Evolutionary conservation across 2,329 filamentous ascomycete genomes (phyloP).

Genomic region (Aspergillus transmontanensis): DNA sequence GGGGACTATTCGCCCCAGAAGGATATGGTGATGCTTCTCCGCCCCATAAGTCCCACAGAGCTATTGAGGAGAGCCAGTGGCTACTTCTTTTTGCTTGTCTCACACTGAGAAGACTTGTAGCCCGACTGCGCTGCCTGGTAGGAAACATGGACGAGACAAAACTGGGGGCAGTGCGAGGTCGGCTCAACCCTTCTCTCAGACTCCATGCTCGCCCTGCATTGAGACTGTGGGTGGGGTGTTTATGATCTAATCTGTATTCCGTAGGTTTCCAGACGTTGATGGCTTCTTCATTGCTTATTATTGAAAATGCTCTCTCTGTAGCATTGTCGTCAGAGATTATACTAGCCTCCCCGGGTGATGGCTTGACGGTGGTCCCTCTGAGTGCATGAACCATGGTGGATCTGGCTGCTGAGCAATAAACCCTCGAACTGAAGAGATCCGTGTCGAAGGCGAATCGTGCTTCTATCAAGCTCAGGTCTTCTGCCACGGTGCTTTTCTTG

Average conservation of each 20-base stretch:
- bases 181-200: background rate
- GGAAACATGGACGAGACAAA: background rate
- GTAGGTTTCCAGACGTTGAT: background rate
- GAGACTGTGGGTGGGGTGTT: background rate
- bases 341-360: background rate
- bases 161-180: background rate
- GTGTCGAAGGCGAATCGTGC: background rate
- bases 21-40: background rate
- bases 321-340: background rate
- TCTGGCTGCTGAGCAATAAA: background rate
- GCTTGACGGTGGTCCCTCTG: background rate
- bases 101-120: background rate
- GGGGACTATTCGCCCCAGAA: background rate
- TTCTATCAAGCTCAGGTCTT: background rate
- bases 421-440: background rate
- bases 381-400: background rate
- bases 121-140: background rate
- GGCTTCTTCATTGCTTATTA: background rate
- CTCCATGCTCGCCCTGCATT: background rate
- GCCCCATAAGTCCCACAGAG: background rate
- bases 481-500: background rate
- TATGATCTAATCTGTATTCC: background rate
- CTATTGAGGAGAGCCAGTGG: background rate
- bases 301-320: background rate
- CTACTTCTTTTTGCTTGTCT: background rate